A percentile compares a stretch with the other conserved stretches of the same genome.
phyloP scores from a whole-genome alignment of 164 flowering plant species.

The Protea cynaroides region DNA sequence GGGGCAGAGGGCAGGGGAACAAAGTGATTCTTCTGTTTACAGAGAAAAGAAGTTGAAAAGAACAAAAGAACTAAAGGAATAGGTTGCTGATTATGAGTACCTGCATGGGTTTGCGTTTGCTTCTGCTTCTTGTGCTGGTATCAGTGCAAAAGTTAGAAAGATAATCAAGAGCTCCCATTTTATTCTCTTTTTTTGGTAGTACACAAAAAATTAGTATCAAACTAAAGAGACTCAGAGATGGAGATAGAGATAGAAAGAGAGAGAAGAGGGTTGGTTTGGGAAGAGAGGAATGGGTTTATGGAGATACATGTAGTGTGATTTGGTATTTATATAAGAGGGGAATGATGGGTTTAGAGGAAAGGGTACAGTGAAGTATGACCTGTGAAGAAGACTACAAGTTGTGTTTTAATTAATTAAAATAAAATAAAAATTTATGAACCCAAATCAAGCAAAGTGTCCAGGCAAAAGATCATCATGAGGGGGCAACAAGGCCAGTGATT shows the following conservation, averaged over 20 bases:
- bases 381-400: background rate
- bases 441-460: background rate
- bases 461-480: background rate
- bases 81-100: slow-evolving; percentile 20
- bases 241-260: slow-evolving; percentile 15
- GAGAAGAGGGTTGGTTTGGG: background rate
- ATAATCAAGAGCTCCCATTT: slow-evolving; percentile 67
- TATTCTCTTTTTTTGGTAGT: slow-evolving; percentile 5
- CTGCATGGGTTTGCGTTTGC: slow-evolving; percentile 64
- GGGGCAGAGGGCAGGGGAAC: background rate
- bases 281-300: background rate
- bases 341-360: background rate
- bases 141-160: slow-evolving; percentile 57
- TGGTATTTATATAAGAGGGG: background rate
- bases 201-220: background rate
- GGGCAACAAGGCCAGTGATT: background rate
- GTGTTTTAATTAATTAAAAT: background rate
- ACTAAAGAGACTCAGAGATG: background rate
- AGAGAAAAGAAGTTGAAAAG: background rate
- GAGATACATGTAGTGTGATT: background rate
- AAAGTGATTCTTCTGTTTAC: background rate
- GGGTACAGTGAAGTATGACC: background rate
- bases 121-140: slow-evolving; percentile 36
- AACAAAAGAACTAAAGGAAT: background rate
- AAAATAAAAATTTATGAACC: background rate